Conservation (phyloP, 768 basidiomycete genomes). For the Trametes cinnabarina region DNA sequence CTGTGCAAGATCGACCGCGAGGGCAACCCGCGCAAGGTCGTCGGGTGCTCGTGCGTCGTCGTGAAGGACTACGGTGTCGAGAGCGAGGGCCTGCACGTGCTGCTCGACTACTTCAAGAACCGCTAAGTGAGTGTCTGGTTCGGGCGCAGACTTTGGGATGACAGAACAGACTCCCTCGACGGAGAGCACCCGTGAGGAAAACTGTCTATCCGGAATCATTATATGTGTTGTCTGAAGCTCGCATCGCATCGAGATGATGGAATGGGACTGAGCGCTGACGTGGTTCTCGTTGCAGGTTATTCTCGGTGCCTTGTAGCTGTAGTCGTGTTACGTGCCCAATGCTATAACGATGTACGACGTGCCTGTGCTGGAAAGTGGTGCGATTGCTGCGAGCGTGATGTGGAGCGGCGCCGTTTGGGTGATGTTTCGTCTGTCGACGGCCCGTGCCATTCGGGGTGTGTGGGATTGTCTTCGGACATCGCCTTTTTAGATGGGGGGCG, state of each 20-base stretch:
- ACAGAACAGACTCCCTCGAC: slow-evolving; percentile 93
- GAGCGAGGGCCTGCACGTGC: slow-evolving; percentile 91
- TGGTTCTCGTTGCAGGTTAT: slow-evolving; percentile 8
- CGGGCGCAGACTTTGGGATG: slow-evolving; percentile 47
- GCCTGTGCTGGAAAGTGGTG: not conserved
- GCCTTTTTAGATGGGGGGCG: not conserved
- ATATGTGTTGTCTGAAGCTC: slow-evolving; percentile 62
- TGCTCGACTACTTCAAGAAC: slow-evolving; percentile 96
- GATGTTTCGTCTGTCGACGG: too few species aligned
- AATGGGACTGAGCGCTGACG: not conserved
- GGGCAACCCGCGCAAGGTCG: slow-evolving; percentile 96
- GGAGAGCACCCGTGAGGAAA: slow-evolving; percentile 68
- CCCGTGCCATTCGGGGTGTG: too few species aligned
- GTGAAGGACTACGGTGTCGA: slow-evolving; percentile 98
- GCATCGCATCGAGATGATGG: not conserved
- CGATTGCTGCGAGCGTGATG: not conserved
- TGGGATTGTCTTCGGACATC: too few species aligned
- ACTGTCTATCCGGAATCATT: slow-evolving; percentile 87
- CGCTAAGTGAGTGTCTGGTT: slow-evolving; percentile 48
- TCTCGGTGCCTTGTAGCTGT: slow-evolving; percentile 22
- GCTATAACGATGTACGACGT: slow-evolving; percentile 15
- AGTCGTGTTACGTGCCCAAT: slow-evolving; percentile 13
- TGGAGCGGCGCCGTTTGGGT: not conserved
- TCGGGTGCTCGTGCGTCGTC: slow-evolving; percentile 90
- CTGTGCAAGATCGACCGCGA: slow-evolving; percentile 99